These are phyloP conservation scores for Myxozyma lipomycoides DNA, from an alignment of 805 yeast species.

Conservation along the genomic window DNA sequence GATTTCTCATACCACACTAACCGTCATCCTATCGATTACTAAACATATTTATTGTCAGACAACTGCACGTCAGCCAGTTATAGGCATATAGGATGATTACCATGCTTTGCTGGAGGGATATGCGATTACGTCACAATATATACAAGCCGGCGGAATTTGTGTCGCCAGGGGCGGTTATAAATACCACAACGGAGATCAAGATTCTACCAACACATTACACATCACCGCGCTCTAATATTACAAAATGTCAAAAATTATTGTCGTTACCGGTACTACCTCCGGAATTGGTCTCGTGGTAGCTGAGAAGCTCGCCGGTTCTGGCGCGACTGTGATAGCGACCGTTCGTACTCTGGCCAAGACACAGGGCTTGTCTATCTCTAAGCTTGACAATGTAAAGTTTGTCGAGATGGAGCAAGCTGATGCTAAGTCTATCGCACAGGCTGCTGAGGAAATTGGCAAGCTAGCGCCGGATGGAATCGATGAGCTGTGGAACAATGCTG, in stretches of 20 bases:
- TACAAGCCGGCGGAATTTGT: too few species aligned
- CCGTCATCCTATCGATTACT: too few species aligned
- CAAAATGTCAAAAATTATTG: conserved; percentile 4
- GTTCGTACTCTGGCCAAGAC: conserved; percentile 1
- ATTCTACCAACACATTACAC: too few species aligned
- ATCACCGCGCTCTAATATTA: too few species aligned
- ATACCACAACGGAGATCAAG: too few species aligned
- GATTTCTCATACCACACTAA: too few species aligned
- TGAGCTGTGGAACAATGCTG: background rate
- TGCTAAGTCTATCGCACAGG: background rate
- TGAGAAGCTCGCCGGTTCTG: background rate
- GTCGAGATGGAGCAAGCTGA: conserved; percentile 2
- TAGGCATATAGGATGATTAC: too few species aligned
- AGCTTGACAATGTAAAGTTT: background rate
- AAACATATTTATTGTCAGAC: too few species aligned
- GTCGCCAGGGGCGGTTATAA: too few species aligned
- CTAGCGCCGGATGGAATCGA: conserved; percentile 1
- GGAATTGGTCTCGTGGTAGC: conserved; percentile 1
- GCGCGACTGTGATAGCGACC: conserved; percentile 3
- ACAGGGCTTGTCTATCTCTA: background rate
- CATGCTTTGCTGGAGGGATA: too few species aligned
- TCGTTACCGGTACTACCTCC: background rate
- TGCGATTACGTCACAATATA: too few species aligned
- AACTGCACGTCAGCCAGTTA: too few species aligned
- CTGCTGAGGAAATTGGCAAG: background rate